Evolutionary conservation across 2,329 filamentous ascomycete genomes (phyloP), one percentile per base, ranked within the genome.

Genomic region (Westerdykella aurantiaca): DNA sequence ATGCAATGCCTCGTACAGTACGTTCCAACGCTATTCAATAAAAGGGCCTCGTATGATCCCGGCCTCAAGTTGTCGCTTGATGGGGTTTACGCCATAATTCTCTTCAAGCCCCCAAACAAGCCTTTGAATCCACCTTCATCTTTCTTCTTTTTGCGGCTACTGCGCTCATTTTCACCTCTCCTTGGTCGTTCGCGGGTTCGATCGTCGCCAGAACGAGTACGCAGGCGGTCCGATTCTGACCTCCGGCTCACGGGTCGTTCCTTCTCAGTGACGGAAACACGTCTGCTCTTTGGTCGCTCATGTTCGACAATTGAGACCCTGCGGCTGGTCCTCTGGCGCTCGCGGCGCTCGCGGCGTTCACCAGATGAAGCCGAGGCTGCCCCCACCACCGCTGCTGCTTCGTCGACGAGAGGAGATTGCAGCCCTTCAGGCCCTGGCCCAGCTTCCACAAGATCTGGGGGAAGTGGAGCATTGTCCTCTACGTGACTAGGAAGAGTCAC

Each of bases 51-150:
- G n/a, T 10, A 35, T 16, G 3, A 5, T 16, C 17, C 10, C 9
- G 6, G 7, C 33, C n/a, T 21, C 17, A 35, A 35, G 10, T 14
- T 18, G 17, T 35, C 9, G 7, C n/a, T 35, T 35, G 17, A 35
- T 11, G 7, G 7, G n/a, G 33, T 31, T 52, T 43, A 61, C 41
- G 46, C 49, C 39, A 61, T 54, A 22, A 56, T 54, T 49, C 53
- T 62, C 55, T 60, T 61, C 21, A 65, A 51, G 0, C 61, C 56
- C n/a, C 61, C 60, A 42, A 65, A 56, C 12, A 65, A 41, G 1
- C 59, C 52, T 43, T 61, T 66, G 4, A 66, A 41, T 5, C 57
- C 56, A 5, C 57, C 52, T 13, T 55, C 48, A 18, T 63, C 57
- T 29, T 62, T 56, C 47, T 54, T 60, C 10, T 57, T 48, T 10